Base-by-base conservation (phyloP, 2,329 filamentous ascomycete genomes). In the Aciculosporium take region DNA sequence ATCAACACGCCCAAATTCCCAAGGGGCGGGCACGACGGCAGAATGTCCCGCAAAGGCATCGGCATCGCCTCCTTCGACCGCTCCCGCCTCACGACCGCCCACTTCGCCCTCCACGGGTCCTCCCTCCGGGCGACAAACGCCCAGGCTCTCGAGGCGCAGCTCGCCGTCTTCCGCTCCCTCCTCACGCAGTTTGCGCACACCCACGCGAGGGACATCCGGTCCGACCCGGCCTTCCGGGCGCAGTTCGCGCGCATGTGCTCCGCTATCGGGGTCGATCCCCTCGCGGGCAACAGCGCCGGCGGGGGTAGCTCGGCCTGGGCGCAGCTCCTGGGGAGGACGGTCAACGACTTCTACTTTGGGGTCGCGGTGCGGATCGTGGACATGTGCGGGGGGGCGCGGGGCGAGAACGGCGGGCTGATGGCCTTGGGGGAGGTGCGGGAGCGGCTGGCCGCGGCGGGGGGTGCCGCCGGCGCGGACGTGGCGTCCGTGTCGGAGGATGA, bases 271-370 rank as follows among this genome's bases (percentile, higher is more conserved):
- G 87, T 98, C 10, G 91, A 98, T 60, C 93, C 91, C 2, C 71
- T 98, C 15, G 86, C 87, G 24, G 59, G 58, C 47, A 65, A 58
- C 59, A 55, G 52, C 37, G 49, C 49, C 23, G 34, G 45, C 37
- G 61, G 61, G 32, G 66, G 62, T 36, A 64, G 76, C 15, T 91
- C 81, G 44, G 79, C 95, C 45, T 96, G 91, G 89, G 83, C 86
- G 7, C 88, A 95, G 66, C 76, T 96, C 47, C 72, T 96, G 17
- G 91, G 91, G 24, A 77, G 83, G 45, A 87, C 80, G 53, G 88
- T 98, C 51, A 94, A 95, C 58, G 91, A 98, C 61, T 98, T 98
- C 58, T 98, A 96, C 65, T 96, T 96, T 61, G 89, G 94, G 66
- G 76, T 98, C 35, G 91, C 87, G 1, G 89, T 96, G n/a, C 74